These are phyloP conservation scores for Apostasia ramifera DNA, from an alignment of 106 monocot species.

Conservation along the genomic window DNA sequence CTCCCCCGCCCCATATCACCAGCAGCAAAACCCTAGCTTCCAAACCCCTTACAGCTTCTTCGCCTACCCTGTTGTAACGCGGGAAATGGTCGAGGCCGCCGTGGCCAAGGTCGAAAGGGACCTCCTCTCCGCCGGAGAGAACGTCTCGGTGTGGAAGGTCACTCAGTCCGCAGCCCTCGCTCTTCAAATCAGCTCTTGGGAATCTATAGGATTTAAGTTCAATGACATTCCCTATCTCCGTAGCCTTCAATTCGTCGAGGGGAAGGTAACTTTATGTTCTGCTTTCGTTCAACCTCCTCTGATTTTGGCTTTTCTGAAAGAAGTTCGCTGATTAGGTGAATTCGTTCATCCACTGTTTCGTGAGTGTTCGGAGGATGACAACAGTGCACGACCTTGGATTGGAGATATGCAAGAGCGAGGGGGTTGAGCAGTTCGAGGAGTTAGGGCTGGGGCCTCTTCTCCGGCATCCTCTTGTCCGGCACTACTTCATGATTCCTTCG, in stretches of 20 bases:
- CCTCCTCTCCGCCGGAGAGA: slow-evolving; percentile 13
- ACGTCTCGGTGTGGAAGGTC: slow-evolving; percentile 20
- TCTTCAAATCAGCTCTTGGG: slow-evolving; percentile 23
- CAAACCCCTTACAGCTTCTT: background rate
- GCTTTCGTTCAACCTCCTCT: background rate
- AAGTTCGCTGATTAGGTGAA: slow-evolving; percentile 9
- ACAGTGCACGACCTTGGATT: slow-evolving; percentile 17
- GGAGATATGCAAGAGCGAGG: slow-evolving; percentile 18
- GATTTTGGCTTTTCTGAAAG: background rate
- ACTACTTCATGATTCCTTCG: slow-evolving; percentile 16
- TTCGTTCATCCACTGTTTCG: slow-evolving; percentile 29
- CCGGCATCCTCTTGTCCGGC: slow-evolving; percentile 16
- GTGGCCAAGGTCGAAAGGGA: slow-evolving; percentile 10
- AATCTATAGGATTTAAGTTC: slow-evolving; percentile 6
- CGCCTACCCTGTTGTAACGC: background rate
- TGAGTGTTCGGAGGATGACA: slow-evolving; percentile 18
- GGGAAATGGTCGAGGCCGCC: slow-evolving; percentile 22
- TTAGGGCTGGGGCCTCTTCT: slow-evolving; percentile 24
- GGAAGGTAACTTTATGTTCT: slow-evolving; percentile 6
- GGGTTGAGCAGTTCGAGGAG: slow-evolving; percentile 27
- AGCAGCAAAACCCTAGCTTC: background rate
- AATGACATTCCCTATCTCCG: slow-evolving; percentile 13
- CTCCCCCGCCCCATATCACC: too few species aligned
- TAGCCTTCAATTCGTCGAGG: slow-evolving; percentile 12
- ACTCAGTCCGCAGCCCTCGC: slow-evolving; percentile 11